Conservation (phyloP, 371 early-diverging fungal genomes). For the Apophysomyces sp. region DNA sequence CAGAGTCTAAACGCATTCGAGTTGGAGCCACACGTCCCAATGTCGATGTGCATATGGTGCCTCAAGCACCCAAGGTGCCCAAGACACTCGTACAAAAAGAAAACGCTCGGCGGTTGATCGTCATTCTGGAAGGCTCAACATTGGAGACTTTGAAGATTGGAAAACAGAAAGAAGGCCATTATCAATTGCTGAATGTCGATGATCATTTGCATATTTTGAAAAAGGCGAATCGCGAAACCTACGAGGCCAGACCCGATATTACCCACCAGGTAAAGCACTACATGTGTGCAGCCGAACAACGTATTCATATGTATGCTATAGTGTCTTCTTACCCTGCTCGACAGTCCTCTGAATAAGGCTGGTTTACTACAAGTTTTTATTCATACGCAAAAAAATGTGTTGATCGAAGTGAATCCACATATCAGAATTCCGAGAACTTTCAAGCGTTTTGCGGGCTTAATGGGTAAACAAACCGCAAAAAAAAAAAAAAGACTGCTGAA, state of each 20-base stretch:
- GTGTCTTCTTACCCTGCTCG: slow-evolving; percentile 95
- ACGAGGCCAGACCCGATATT: slow-evolving; percentile 94
- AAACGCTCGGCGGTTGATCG: slow-evolving; percentile 86
- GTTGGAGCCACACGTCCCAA: slow-evolving; percentile 43
- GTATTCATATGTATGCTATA: slow-evolving; percentile 22
- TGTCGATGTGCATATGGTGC: slow-evolving; percentile 62
- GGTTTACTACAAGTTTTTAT: slow-evolving; percentile 95
- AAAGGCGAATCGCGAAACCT: slow-evolving; percentile 80
- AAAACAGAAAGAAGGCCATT: slow-evolving; percentile 87
- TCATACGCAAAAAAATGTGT: slow-evolving; percentile 89
- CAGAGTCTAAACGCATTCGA: slow-evolving; percentile 42
- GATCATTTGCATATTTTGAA: slow-evolving; percentile 91
- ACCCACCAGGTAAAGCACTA: slow-evolving; percentile 80
- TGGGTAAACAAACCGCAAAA: slow-evolving; percentile 53
- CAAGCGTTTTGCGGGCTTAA: slow-evolving; percentile 96
- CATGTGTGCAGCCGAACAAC: not conserved
- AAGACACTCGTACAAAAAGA: slow-evolving; percentile 75
- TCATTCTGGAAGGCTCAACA: slow-evolving; percentile 87
- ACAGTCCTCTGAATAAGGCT: slow-evolving; percentile 98
- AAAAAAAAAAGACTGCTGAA: not conserved
- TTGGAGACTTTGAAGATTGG: slow-evolving; percentile 95
- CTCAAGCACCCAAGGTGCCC: slow-evolving; percentile 78
- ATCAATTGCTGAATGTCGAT: slow-evolving; percentile 94
- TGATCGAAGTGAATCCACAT: slow-evolving; percentile 97
- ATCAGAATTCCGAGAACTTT: slow-evolving; percentile 98